These are phyloP conservation scores for Clathrus columnatus DNA, from an alignment of 768 basidiomycete genomes.

Conservation along the genomic window DNA sequence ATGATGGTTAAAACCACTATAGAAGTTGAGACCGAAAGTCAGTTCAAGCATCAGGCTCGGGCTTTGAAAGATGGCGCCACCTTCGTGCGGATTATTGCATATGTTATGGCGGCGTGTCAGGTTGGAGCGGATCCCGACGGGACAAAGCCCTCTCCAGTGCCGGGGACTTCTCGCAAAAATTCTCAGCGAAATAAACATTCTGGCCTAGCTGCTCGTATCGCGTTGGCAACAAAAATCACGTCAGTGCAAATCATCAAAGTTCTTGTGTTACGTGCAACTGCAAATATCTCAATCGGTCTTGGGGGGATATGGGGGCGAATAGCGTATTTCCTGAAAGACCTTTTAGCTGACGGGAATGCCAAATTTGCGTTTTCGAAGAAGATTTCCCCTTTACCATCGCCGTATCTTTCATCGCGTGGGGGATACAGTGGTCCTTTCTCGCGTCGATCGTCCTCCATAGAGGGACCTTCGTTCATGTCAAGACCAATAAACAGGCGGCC, in stretches of 20 bases:
- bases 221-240: constrained; percentile 30
- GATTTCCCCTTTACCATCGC: constrained; percentile 16
- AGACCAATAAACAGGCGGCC: constrained; percentile 24
- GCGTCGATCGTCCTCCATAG: neutral
- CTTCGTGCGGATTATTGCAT: constrained; percentile 58
- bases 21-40: constrained; percentile 33
- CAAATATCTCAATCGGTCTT: constrained; percentile 45
- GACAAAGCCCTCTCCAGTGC: constrained; percentile 16
- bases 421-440: constrained; percentile 2
- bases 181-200: constrained; percentile 23
- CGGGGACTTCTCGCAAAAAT: constrained; percentile 40
- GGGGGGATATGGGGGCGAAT: constrained; percentile 59
- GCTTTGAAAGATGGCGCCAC: constrained; percentile 37
- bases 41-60: constrained; percentile 37
- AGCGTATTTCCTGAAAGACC: constrained; percentile 39
- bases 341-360: constrained; percentile 52
- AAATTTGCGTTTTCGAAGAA: constrained; percentile 40
- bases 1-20: constrained; percentile 43
- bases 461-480: neutral
- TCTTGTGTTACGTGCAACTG: constrained; percentile 52
- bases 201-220: constrained; percentile 11
- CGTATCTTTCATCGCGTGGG: constrained; percentile 16
- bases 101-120: constrained; percentile 47
- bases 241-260: constrained; percentile 62
- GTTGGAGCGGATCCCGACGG: constrained; percentile 20